Evolutionary conservation across 768 basidiomycete species (phyloP), one percentile per base, ranked within the genome.

Genomic region (Lentinus tigrinus): DNA sequence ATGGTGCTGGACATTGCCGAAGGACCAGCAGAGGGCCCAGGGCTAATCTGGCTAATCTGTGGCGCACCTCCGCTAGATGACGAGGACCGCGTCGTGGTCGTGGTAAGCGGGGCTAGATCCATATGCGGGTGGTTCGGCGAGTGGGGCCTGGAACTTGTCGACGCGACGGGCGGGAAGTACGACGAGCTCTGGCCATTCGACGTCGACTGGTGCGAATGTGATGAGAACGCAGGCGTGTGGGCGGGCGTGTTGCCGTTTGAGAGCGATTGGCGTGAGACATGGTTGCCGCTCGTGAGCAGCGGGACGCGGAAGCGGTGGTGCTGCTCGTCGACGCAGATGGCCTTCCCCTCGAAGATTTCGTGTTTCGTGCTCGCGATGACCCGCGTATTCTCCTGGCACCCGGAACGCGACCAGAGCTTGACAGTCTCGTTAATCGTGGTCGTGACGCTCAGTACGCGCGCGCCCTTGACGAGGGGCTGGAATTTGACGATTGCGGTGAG

Each of bases 401-500:
- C 81, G 14, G 78, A 72, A 37, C 85, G 81, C 23, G 73, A 74
- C 62, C 78, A 77, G 1, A 90, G 67, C 70, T 87, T 91, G 1
- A 84, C 83, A 3, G 82, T 82, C 72, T 98, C 94, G 59, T 86
- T 84, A 46, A 98, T 75, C 8, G 83, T 78, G 4, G 88, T 91
- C 19, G 77, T 72, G 23, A 96, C 81, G 46, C 73, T 80, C 5
- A 84, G 72, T 17, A 98, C 87, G 46, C 79, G 76, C 5, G 89
- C 87, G 8, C 96, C 96, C 72, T 98, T 98, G 38, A 79, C 75
- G 21, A 97, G 75, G 0, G 96, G 95, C 34, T 85, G 85, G 69
- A 97, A 91, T 70, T 96, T 97, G 72, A 93, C 81, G 13, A 88
- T 75, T 0, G 92, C 88, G 0, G 89, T 88, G 55, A 97, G 75